These are phyloP conservation scores for Nannizzia gypsea DNA, from an alignment of 2,329 filamentous ascomycete species.

Conservation along the genomic window DNA sequence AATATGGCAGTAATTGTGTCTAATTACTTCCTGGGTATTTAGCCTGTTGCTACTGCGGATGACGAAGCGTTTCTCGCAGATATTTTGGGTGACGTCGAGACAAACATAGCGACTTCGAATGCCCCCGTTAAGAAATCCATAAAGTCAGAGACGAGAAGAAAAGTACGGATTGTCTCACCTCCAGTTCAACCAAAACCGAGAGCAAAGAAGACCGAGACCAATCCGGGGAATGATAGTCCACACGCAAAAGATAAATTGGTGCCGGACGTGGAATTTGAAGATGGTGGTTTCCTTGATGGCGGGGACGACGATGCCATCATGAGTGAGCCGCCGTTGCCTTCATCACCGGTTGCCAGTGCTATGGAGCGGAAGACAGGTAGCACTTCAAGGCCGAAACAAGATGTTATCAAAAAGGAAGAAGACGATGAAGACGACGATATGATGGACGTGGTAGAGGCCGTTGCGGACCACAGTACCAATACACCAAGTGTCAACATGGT, in stretches of 20 bases:
- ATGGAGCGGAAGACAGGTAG: constrained; percentile 56
- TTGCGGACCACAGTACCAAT: constrained; percentile 51
- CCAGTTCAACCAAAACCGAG: constrained; percentile 33
- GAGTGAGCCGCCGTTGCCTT: constrained; percentile 80
- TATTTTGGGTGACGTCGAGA: constrained; percentile 78
- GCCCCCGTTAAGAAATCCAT: constrained; percentile 50
- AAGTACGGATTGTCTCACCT: constrained; percentile 69
- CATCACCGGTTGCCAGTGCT: constrained; percentile 72
- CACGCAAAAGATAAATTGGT: constrained; percentile 10
- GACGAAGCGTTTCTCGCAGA: constrained; percentile 79
- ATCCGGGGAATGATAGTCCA: constrained; percentile 36
- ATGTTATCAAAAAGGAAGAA: constrained; percentile 38
- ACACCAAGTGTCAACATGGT: constrained; percentile 70
- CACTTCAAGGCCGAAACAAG: constrained; percentile 34
- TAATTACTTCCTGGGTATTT: neutral
- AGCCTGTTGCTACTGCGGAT: constrained; percentile 57
- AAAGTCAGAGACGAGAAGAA: constrained; percentile 64
- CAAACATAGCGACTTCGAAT: constrained; percentile 52
- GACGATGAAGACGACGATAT: constrained; percentile 66
- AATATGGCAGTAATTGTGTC: neutral
- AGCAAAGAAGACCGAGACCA: constrained; percentile 8
- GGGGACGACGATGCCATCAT: constrained; percentile 60
- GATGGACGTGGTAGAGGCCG: constrained; percentile 74
- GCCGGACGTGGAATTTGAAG: constrained; percentile 36
- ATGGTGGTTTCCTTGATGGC: constrained; percentile 29